Base-by-base conservation (phyloP, 148 eudicot species). In the Bassia scoparia region DNA sequence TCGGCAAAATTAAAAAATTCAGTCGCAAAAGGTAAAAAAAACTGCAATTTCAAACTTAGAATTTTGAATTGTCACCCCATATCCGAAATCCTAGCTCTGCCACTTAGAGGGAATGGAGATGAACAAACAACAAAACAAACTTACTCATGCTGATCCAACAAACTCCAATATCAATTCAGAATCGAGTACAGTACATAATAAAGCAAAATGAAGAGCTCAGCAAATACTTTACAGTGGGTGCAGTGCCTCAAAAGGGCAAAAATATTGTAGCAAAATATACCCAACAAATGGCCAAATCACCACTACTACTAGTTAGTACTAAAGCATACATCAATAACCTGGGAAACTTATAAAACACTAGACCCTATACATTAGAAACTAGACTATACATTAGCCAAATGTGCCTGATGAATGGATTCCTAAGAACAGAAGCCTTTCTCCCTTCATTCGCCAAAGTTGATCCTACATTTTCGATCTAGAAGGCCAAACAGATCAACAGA, bases 321-420 rank as follows among this genome's bases (percentile, higher is more conserved):
- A 71, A 34, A 37, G 37, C 74, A 11, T 56, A 71, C 5, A 71
- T 38, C 23, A 43, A 71, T n/a, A 60, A 56, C 44, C 65, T 46
- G 58, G 52, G 33, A 61, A 29, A 38, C 15, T 20, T 61, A 56
- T 21, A 23, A 23, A 20, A 68, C 68, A 59, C 15, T 14, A 49
- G 24, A 50, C 44, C 73, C 79, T 69, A 33, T 76, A 76, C 79
- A 68, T 59, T 3, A 20, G 30, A 17, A 8, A 38, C 74, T 76
- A 68, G 52, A 70, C 69, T 77, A 71, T 69, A 81, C 78, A 75
- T 67, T 78, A 81, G 84, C 86, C 84, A 84, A 78, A 58, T 72
- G 78, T 81, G 82, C 78, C 76, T 69, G 62, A 48, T 50, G 48
- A 65, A 24, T 18, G 1, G 33, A 71, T 11, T n/a, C 49, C 15